Evolutionary conservation across 495 filamentous ascomycete genomes (phyloP), one percentile per base, ranked within the genome.

Genomic region (Aspergillus kassunensis): DNA sequence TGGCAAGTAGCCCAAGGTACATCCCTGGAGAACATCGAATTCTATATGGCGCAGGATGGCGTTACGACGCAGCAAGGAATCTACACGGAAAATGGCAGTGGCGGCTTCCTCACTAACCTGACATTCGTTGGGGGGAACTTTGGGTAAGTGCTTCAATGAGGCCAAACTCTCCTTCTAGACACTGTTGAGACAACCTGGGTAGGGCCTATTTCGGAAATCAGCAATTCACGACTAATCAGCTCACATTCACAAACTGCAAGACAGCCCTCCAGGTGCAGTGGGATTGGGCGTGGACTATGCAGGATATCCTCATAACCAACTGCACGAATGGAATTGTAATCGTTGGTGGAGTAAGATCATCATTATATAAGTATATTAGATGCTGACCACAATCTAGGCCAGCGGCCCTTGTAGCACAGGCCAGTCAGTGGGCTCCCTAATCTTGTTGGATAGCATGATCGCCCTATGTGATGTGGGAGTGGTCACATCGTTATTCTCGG

Each of bases 401-500:
- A 55, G 63, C 12, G 63, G 60, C 0, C 6, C 49, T 0, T 1
- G 27, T 6, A 57, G 62, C 23, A 60, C 42, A 1, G 55, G 59
- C 1, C 83, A 85, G 55, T 70, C 68, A 6, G 82, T 86, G 18
- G 84, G 85, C 11, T 85, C 85, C 0, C 71, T 89, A n/a, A 65
- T 90, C 20, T 66, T 93, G 5, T 63, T 82, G 20, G 88, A 93
- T 64, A 81, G 79, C 55, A 73, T 68, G 6, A 81, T 91, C 56
- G 78, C 71, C 29, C 81, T 85, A 58, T 84, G 81, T 7, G 71
- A 68, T 12, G 73, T 80, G 29, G 86, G 82, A 45, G 74, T 90
- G 56, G 66, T 74, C 40, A 89, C 84, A 23, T 58, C 61, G 1
- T 19, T 61, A 1, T 52, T 49, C 20, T 19, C 54, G 0, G 59